Evolutionary conservation across 805 yeast genomes (phyloP), one percentile per base, ranked within the genome.

Genomic region (Candida koratica): DNA sequence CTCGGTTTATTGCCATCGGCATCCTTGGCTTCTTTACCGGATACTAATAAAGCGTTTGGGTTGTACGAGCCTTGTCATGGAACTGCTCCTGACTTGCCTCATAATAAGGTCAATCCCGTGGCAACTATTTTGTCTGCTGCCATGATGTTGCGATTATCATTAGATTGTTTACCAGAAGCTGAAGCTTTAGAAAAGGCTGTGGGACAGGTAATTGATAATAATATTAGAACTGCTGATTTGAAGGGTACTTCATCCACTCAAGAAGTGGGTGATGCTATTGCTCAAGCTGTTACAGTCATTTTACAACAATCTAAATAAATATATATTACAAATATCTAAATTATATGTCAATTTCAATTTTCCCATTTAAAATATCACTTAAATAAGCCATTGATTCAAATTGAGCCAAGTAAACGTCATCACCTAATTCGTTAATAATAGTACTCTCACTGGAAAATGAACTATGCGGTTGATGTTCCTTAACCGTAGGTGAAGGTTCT

Each of bases 21-120:
- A 3, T 90, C 97, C 14, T 76, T 93, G 55, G 93, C 97, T 3
- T 87, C 97, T n/a, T 73, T 93, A 56, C 98, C 98, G 36, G 96
- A 90, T 63, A 78, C 90, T 25, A 89, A 89, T 72, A 69, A 75
- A 34, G 97, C 97, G 1, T 89, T 93, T 57, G 98, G 98, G 41
- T 71, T 93, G 46, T 93, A 93, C 60, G 98, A 93, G 69, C 97
- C 98, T 48, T 90, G 97, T 58, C 98, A 90, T 60, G 98, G 98
- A 32, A 83, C 96, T 31, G 98, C 98, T 23, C 98, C 98, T 35
- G 98, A 90, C 61, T 77, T 90, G 56, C 80, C 81, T 35, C 69
- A 66, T 42, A 86, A 87, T 59, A 83, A 85, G 67, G 98, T 89
- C 41, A 90, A 90, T 66, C 98, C 98, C 35, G 65, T 90, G 39